phyloP scores from a whole-genome alignment of 2,329 filamentous ascomycete genomes.

The Cytospora piceicola region DNA sequence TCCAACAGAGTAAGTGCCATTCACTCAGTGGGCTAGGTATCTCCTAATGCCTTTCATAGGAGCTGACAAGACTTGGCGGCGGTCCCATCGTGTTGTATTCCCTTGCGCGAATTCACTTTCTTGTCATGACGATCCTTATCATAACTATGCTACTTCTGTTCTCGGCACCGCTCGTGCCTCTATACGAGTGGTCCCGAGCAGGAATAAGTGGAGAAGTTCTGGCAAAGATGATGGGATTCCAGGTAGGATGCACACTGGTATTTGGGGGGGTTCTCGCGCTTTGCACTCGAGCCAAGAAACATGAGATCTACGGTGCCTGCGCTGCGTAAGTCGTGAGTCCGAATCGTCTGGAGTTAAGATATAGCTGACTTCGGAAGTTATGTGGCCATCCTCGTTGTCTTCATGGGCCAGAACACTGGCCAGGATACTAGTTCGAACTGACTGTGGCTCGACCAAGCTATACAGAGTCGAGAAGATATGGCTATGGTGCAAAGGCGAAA shows the following conservation, averaged over 20 bases:
- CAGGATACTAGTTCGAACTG: neutral
- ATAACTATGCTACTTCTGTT: constrained; percentile 7
- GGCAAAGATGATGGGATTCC: constrained; percentile 19
- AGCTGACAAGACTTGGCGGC: neutral
- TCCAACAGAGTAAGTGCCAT: neutral
- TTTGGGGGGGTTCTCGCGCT: constrained; percentile 13
- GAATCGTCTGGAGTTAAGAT: rapidly evolving
- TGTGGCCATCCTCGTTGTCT: constrained; percentile 18
- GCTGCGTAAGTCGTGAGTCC: constrained; percentile 2
- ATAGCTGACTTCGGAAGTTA: neutral
- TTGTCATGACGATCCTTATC: constrained; percentile 5
- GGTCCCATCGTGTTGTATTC: neutral
- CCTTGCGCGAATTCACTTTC: neutral
- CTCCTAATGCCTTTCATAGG: neutral
- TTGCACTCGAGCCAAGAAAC: constrained; percentile 16
- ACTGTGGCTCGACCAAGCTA: neutral
- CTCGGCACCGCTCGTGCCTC: neutral
- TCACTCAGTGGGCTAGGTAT: too few species aligned
- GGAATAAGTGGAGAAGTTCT: neutral
- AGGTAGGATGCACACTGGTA: constrained; percentile 3
- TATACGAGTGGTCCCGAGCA: neutral
- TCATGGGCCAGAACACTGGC: constrained; percentile 7
- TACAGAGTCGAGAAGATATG: too few species aligned
- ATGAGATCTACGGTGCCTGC: constrained; percentile 15
- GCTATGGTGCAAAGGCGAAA: too few species aligned